These are phyloP conservation scores for Gossypium raimondii DNA, from an alignment of 345 rosid genomes.

Conservation along the genomic window DNA sequence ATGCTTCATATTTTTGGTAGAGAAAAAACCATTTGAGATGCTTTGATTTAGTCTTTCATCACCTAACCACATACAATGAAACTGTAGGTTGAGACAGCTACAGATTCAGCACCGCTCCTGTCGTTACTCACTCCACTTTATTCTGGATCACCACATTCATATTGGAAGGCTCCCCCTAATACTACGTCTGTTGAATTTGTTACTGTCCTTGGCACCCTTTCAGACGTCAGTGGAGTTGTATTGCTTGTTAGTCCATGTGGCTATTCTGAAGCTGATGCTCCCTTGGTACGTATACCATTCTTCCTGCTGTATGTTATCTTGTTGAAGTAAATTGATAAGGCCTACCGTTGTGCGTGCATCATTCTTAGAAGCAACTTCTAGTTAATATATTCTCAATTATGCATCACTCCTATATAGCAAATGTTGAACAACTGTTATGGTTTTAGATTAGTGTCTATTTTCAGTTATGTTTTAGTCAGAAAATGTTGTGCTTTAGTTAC, in stretches of 20 bases:
- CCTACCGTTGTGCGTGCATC: neutral
- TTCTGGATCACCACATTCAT: constrained; percentile 47
- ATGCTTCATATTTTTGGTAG: neutral
- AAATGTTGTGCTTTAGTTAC: neutral
- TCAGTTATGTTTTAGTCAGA: neutral
- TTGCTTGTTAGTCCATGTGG: constrained; percentile 91
- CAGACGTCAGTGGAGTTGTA: constrained; percentile 78
- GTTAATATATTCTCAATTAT: neutral
- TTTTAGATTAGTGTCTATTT: neutral
- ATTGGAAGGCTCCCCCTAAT: constrained; percentile 88
- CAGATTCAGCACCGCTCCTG: constrained; percentile 71
- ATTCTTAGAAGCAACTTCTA: constrained; percentile 1
- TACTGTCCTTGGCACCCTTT: constrained; percentile 58
- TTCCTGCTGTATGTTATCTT: constrained; percentile 5
- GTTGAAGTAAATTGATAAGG: constrained; percentile 2
- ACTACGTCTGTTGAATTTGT: constrained; percentile 55
- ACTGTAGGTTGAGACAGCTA: constrained; percentile 79
- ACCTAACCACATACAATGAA: constrained; percentile 18
- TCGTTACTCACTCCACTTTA: constrained; percentile 71
- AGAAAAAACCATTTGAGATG: neutral
- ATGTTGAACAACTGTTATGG: neutral
- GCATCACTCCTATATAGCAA: neutral
- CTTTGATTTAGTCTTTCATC: constrained; percentile 3
- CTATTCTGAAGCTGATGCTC: constrained; percentile 79
- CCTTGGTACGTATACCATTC: constrained; percentile 47